Evolutionary conservation across 495 filamentous ascomycete species (phyloP).

Genomic region (Neurospora sp.): DNA sequence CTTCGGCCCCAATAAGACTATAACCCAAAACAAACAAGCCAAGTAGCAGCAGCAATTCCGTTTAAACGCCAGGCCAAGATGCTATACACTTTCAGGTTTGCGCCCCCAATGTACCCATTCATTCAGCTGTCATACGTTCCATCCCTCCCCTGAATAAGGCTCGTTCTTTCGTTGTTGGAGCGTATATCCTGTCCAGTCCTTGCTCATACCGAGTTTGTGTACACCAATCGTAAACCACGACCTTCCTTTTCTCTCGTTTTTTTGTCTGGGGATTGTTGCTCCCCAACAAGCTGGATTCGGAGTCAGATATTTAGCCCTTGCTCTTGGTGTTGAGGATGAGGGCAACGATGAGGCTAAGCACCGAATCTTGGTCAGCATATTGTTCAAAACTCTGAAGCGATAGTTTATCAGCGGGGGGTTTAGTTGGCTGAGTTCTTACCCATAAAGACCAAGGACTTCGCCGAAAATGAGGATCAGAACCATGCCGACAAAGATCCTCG

Average conservation of each 20-base stretch:
- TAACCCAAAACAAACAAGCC: background rate
- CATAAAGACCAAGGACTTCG: conserved; percentile 94
- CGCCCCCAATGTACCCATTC: background rate
- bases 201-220: background rate
- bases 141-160: background rate
- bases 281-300: background rate
- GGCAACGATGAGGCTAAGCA: conserved; percentile 35
- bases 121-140: background rate
- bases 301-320: conserved; percentile 30
- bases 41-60: conserved; percentile 7
- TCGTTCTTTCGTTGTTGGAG: background rate
- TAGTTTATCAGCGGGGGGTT: background rate
- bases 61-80: conserved; percentile 24
- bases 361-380: background rate
- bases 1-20: background rate
- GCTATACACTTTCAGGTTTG: conserved; percentile 6
- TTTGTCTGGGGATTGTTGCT: background rate
- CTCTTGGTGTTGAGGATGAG: conserved; percentile 47
- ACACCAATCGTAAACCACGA: background rate
- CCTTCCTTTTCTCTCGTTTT: background rate
- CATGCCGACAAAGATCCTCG: conserved; percentile 94
- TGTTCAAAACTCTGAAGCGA: background rate
- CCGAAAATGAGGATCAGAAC: conserved; percentile 97
- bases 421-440: conserved; percentile 42
- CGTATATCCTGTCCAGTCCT: background rate